A percentile compares a stretch with the other conserved stretches of the same genome.
phyloP scores from a whole-genome alignment of 225 moss, liverwort and hornwort genomes.

The Pseudisothecium myosuroides region DNA sequence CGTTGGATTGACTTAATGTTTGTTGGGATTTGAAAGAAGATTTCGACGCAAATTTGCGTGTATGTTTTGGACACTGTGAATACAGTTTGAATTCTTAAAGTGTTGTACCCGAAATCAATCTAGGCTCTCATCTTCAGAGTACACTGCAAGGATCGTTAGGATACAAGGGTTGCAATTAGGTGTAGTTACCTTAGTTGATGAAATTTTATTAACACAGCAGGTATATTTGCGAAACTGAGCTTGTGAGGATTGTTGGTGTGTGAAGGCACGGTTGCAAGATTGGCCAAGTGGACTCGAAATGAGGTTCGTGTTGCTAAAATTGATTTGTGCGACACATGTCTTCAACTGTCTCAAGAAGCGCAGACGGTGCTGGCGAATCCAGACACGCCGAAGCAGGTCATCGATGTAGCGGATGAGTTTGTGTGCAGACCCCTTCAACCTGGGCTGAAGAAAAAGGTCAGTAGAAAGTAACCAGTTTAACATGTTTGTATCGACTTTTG shows the following conservation, averaged over 20 bases:
- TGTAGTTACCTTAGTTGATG: not conserved
- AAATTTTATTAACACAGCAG: too few relatives aligned
- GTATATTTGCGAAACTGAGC: not conserved
- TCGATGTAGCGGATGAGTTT: constrained; percentile 28
- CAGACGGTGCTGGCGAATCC: constrained; percentile 53
- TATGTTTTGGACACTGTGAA: not conserved
- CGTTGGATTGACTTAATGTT: not conserved
- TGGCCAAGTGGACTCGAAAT: constrained; percentile 17
- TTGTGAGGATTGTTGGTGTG: not conserved
- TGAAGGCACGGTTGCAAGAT: constrained; percentile 30
- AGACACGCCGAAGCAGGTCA: constrained; percentile 31
- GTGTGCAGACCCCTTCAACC: constrained; percentile 33
- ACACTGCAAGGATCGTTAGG: not conserved
- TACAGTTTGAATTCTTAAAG: not conserved
- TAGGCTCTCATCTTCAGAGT: not conserved
- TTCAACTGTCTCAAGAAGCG: constrained; percentile 56
- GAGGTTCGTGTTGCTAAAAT: constrained; percentile 3
- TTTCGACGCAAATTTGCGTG: too few relatives aligned
- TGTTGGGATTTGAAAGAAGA: not conserved
- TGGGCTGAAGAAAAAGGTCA: constrained; percentile 28
- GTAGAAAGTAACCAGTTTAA: not conserved
- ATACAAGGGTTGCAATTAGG: not conserved
- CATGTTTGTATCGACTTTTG: not conserved
- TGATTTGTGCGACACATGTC: constrained; percentile 55
- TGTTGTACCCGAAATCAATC: not conserved